Percentiles rank a stretch among this genome's conserved stretches.
These are phyloP conservation scores for Auxenochlorella pyrenoidosa DNA, from an alignment of 139 green algal species.

Conservation along the genomic window DNA sequence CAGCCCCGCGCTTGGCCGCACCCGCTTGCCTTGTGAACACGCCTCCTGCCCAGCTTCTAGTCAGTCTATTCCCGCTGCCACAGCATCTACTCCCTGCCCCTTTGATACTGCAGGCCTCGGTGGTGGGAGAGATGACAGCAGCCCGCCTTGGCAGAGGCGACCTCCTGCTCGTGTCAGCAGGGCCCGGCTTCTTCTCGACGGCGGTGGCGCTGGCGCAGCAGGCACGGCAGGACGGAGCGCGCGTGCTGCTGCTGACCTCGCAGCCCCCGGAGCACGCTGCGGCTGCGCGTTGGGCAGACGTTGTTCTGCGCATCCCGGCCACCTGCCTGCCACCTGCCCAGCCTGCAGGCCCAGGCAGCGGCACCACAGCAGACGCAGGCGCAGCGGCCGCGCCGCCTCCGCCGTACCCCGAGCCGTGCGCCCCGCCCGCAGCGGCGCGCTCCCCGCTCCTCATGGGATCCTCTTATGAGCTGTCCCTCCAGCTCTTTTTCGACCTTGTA, in stretches of 20 bases:
- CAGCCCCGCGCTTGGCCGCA: neutral
- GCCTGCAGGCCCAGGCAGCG: neutral
- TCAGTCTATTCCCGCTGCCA: no score
- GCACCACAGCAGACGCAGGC: neutral
- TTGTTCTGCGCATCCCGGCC: slow-evolving; percentile 28
- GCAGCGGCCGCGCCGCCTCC: neutral
- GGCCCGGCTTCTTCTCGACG: slow-evolving; percentile 31
- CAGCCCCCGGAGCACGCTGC: neutral
- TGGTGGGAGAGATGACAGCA: slow-evolving; percentile 40
- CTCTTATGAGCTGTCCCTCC: slow-evolving; percentile 36
- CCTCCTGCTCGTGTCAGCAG: slow-evolving; percentile 18
- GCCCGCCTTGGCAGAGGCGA: neutral
- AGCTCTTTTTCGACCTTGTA: slow-evolving; percentile 19
- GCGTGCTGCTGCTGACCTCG: neutral
- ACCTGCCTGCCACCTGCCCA: slow-evolving; percentile 12
- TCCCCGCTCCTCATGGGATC: slow-evolving; percentile 19
- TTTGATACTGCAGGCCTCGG: neutral
- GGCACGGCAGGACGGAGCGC: neutral
- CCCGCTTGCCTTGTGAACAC: neutral
- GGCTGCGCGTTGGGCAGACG: neutral
- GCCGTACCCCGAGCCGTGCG: no score
- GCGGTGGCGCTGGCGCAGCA: slow-evolving; percentile 11
- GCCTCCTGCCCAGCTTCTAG: neutral
- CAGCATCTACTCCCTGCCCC: neutral
- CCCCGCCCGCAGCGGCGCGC: neutral